phyloP scores from a whole-genome alignment of 192 early-diverging fungal genomes.

The Rhizophagus clarus region DNA sequence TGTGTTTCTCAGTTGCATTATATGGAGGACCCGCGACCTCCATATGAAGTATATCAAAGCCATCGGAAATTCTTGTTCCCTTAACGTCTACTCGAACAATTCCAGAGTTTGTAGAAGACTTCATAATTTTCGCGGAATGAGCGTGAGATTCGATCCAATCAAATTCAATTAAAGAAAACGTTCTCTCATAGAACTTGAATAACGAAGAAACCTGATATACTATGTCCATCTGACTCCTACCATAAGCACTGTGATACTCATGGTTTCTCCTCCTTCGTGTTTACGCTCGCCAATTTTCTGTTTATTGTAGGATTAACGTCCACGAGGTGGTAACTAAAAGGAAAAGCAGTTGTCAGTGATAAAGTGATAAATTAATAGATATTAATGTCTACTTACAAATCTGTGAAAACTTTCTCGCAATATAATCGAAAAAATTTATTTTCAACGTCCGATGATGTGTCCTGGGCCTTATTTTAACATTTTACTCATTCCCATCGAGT shows the following conservation, averaged over 20 bases:
- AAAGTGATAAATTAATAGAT: neutral
- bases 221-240: too few species aligned
- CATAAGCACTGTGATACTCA: too few species aligned
- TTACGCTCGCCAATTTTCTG: slow-evolving; percentile 30
- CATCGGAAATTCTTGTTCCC: slow-evolving; percentile 13
- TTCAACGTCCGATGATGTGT: slow-evolving; percentile 7
- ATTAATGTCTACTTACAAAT: slow-evolving; percentile 32
- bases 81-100: neutral
- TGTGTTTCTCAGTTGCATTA: slow-evolving; percentile 27
- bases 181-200: slow-evolving; percentile 32
- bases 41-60: slow-evolving; percentile 11
- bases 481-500: slow-evolving; percentile 1
- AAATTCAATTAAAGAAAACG: slow-evolving; percentile 26
- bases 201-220: slow-evolving; percentile 19
- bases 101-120: slow-evolving; percentile 29
- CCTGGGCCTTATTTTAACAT: slow-evolving; percentile 3
- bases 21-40: slow-evolving; percentile 1
- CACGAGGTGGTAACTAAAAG: slow-evolving; percentile 20
- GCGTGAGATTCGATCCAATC: slow-evolving; percentile 31
- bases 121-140: slow-evolving; percentile 23
- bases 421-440: slow-evolving; percentile 16
- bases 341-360: neutral
- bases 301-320: slow-evolving; percentile 26
- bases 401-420: slow-evolving; percentile 33
- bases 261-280: too few species aligned